A percentile compares a stretch with the other conserved stretches of the same genome.
phyloP scores from a whole-genome alignment of 1,284 basidiomycete species.

The Tetrapyrgos nigripes region DNA sequence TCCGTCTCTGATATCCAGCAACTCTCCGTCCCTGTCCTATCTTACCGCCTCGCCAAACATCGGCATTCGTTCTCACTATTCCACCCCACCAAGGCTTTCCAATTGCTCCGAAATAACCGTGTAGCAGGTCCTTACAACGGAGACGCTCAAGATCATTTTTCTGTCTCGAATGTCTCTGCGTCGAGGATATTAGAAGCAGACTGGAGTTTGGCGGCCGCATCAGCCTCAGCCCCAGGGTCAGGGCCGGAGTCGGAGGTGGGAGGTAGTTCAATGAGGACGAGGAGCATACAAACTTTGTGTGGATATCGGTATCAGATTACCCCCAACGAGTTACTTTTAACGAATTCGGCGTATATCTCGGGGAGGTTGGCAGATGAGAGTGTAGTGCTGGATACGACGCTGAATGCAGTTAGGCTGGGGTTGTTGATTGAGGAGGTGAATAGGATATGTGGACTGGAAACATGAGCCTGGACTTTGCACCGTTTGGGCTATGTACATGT shows the following conservation, averaged over 20 bases:
- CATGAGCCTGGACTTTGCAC: too few relatives aligned
- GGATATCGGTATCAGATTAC: slow-evolving; percentile 46
- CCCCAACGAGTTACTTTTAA: slow-evolving; percentile 37
- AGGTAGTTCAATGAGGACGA: too few relatives aligned
- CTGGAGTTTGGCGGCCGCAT: slow-evolving; percentile 38
- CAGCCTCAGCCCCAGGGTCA: too few relatives aligned
- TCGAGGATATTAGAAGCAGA: slow-evolving; percentile 44
- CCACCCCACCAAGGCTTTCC: slow-evolving; percentile 36
- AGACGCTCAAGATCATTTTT: slow-evolving; percentile 38
- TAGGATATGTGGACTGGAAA: too few relatives aligned
- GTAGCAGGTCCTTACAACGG: slow-evolving; percentile 38
- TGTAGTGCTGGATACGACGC: slow-evolving; percentile 42
- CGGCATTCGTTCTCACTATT: slow-evolving; percentile 31
- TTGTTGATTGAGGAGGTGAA: slow-evolving; percentile 34
- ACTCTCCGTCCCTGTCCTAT: slow-evolving; percentile 31
- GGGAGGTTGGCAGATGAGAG: slow-evolving; percentile 42
- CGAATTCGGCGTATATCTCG: slow-evolving; percentile 44
- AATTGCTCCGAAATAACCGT: slow-evolving; percentile 26
- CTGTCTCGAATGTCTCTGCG: slow-evolving; percentile 44
- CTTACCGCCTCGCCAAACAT: slow-evolving; percentile 28
- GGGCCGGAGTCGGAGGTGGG: too few relatives aligned
- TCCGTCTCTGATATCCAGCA: slow-evolving; percentile 36
- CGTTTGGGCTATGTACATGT: too few relatives aligned
- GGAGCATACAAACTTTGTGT: slow-evolving; percentile 41
- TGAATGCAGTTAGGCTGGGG: slow-evolving; percentile 36